Evolutionary conservation across 2,329 filamentous ascomycete species (phyloP), one percentile per base, ranked within the genome.

Genomic region (Hypoxylon sp.): DNA sequence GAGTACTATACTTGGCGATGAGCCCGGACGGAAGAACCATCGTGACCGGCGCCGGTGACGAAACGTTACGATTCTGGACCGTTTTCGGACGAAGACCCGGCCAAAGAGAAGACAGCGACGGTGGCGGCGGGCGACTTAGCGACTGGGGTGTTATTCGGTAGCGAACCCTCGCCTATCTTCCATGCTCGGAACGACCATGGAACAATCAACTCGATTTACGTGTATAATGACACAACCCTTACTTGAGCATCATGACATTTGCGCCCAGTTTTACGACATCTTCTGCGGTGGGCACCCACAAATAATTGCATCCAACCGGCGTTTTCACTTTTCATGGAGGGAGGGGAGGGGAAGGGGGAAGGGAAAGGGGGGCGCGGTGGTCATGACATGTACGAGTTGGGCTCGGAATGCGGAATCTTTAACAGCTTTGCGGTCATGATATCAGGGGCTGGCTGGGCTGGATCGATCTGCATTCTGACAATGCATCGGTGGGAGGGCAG

Each of bases 1-100:
- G 95, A 70, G 95, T 99, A 10, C 81, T 99, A 2, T 99, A 98
- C 73, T 82, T 99, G 48, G 93, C 93, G 26, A 98, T 98, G 92
- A 97, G 93, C 71, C 95, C 95, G 1, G 94, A 98, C 70, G 95
- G 95, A 15, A 87, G 93, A 67, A 90, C 92, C 2, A 91, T 99
- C 17, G 95, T 98, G 10, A 99, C 95, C 0, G 95, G 95, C 20
- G 95, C 95, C 3, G 95, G 95, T 13, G 95, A 99, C 66, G 95
- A 99, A 78, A 99, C 95, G 0, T 77, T 99, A 46, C 82, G 95
- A 38, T 99, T 99, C 77, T 99, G 95, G 95, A 95, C 95, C 56
- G 89, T 95, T 2, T 99, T 99, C 77, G 92, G 91, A 58, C 88
- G 89, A 70, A 89, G 92, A 70, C 87, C 90, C 23, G 88, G 89